Evolutionary conservation across 805 yeast species (phyloP), one percentile per base, ranked within the genome.

Genomic region (Debaryomyces maramus): DNA sequence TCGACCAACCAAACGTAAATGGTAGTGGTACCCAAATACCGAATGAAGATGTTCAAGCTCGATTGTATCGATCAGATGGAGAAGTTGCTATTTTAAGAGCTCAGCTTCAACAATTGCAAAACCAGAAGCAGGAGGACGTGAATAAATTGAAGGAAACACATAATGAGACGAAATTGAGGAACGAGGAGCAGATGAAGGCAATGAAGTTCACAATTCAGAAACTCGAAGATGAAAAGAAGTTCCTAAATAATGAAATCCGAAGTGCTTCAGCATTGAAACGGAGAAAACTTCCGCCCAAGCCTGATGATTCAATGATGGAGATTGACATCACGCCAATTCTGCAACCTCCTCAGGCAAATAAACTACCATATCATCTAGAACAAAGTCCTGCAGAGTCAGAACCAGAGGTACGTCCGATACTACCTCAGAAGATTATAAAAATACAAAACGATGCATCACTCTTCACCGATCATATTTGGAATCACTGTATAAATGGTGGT

Each of bases 11-110:
- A 8, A 32, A 11, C 9, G n/a, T 9, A 23, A 27, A 32, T 24
- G 6, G 11, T 28, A 19, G 26, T 13, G 15, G 10, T 18, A 27
- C 39, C 14, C 14, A 8, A 6, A 16, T 20, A n/a, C 20, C 36
- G 8, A 34, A 45, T 16, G 40, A 37, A 39, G 47, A 59, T 44
- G 35, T 59, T 40, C 54, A 54, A 50, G 47, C 52, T 40, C 44
- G 53, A 38, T 33, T 80, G n/a, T 70, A 67, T 39, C 63, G 72
- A 24, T 83, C 87, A 4, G 77, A 77, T 40, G 97, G 97, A 2
- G 96, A 90, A 53, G 81, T 86, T 26, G 81, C 93, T 10, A 81
- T 89, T 24, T 67, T 90, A 13, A 68, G 95, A 39, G 78, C 83
- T 7, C 87, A 81, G 50, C 62, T 85, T 15, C 63, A 72, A 15